Percentiles rank a stretch among this genome's conserved stretches.
phyloP scores from a whole-genome alignment of 1,139 yeast genomes.

The Tardiomyces digboiensis region DNA sequence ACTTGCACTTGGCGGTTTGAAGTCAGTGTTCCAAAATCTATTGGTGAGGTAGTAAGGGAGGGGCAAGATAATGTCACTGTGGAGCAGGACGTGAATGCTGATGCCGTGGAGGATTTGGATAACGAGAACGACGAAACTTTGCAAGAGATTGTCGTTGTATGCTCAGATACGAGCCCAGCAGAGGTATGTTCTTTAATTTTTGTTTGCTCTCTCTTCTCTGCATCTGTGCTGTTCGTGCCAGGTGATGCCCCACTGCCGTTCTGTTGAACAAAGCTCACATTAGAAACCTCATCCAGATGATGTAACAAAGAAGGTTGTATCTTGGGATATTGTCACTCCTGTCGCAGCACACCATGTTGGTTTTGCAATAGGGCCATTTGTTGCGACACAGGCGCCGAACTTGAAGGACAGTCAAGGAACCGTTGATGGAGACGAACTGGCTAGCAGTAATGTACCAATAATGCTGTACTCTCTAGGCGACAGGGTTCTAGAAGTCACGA shows the following conservation, averaged over 20 bases:
- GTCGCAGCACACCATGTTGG: slow-evolving; percentile 95
- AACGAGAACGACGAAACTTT: slow-evolving; percentile 35
- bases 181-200: not conserved
- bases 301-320: too few relatives aligned
- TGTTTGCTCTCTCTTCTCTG: not conserved
- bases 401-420: slow-evolving; percentile 25
- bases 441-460: slow-evolving; percentile 33
- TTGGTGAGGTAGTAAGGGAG: slow-evolving; percentile 49
- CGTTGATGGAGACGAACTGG: slow-evolving; percentile 14
- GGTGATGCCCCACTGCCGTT: too few relatives aligned
- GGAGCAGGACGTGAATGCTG: slow-evolving; percentile 11
- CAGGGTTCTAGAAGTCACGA: slow-evolving; percentile 48
- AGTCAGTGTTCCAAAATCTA: slow-evolving; percentile 69
- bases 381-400: slow-evolving; percentile 39
- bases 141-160: slow-evolving; percentile 55
- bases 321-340: slow-evolving; percentile 75
- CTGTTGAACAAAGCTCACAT: too few relatives aligned
- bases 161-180: slow-evolving; percentile 39
- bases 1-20: slow-evolving; percentile 90
- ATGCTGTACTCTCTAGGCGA: slow-evolving; percentile 51
- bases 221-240: slow-evolving; percentile 6
- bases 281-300: too few relatives aligned
- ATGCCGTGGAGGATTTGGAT: slow-evolving; percentile 8
- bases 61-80: slow-evolving; percentile 3
- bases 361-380: slow-evolving; percentile 90